Conservation (phyloP, 2,329 filamentous ascomycete genomes). For the Fusarium chaquense region DNA sequence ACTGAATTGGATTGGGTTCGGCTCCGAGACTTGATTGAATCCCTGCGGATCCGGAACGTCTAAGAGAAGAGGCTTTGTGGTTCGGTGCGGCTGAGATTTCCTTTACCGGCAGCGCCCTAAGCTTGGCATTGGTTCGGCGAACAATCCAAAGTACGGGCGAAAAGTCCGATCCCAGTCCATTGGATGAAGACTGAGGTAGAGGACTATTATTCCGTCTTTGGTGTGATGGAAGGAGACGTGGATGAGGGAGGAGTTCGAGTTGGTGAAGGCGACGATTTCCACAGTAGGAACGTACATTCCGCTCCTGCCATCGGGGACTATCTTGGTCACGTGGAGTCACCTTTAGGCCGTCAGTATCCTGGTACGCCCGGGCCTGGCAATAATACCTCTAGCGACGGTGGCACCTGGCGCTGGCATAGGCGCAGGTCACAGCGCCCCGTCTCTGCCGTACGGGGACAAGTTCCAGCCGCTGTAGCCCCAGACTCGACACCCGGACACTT, state of each 20-base stretch:
- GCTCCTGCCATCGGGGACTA: conserved; percentile 12
- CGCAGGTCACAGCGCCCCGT: conserved; percentile 32
- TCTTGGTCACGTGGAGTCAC: conserved; percentile 33
- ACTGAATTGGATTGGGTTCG: conserved; percentile 18
- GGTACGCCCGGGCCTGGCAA: conserved; percentile 9
- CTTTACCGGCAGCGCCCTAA: conserved; percentile 9
- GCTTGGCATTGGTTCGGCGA: conserved; percentile 14
- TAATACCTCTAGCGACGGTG: conserved; percentile 12
- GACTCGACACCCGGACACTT: conserved; percentile 36
- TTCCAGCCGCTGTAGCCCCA: conserved; percentile 7
- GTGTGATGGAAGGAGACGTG: conserved; percentile 27
- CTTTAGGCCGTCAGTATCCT: conserved; percentile 15
- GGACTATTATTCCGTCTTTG: conserved; percentile 40
- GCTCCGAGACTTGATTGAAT: conserved; percentile 22
- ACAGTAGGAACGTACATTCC: conserved; percentile 5
- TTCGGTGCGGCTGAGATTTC: conserved; percentile 27
- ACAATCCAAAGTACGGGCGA: background rate
- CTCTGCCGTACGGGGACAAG: background rate
- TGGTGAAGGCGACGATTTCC: conserved; percentile 28
- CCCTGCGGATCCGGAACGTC: conserved; percentile 15
- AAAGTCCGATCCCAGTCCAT: background rate
- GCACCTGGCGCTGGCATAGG: conserved; percentile 36
- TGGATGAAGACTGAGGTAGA: conserved; percentile 29
- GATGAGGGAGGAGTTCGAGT: conserved; percentile 27
- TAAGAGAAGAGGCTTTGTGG: conserved; percentile 23